Evolutionary conservation across 257 asterid species (phyloP).

Genomic region (Gynochthodes officinalis): DNA sequence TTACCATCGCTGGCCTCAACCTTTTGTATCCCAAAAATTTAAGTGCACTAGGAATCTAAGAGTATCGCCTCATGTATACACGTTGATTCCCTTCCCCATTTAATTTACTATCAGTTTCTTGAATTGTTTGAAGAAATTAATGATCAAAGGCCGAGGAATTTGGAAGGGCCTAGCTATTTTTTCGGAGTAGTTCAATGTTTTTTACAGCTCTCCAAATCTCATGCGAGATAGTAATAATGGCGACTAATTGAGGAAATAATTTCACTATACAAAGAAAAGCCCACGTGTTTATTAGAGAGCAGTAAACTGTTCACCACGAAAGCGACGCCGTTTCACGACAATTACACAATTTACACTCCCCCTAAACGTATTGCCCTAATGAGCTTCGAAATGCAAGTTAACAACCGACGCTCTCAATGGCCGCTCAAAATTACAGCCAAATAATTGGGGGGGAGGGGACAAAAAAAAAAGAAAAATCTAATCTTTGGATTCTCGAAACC

Average conservation of each 20-base stretch:
- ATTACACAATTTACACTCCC: no score
- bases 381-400: slow-evolving; percentile 1
- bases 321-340: slow-evolving; percentile 32
- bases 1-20: slow-evolving; percentile 1
- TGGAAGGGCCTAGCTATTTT: not conserved
- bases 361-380: slow-evolving; percentile 25
- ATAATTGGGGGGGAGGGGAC: not conserved
- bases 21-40: slow-evolving; percentile 22
- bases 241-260: slow-evolving; percentile 13
- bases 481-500: slow-evolving; percentile 17
- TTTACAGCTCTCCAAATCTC: slow-evolving; percentile 26
- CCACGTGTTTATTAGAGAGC: slow-evolving; percentile 17
- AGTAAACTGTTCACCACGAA: not conserved
- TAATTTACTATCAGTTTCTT: not conserved
- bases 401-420: not conserved
- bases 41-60: slow-evolving; percentile 27
- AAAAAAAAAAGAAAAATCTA: not conserved
- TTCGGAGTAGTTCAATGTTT: not conserved
- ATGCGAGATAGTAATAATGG: slow-evolving; percentile 8
- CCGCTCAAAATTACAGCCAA: slow-evolving; percentile 1
- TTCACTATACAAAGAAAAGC: not conserved
- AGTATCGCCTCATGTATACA: slow-evolving; percentile 14
- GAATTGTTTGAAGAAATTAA: not conserved
- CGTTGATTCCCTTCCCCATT: not conserved
- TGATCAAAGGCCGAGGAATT: not conserved